Evolutionary conservation across 116 monocot species (phyloP).

Genomic region (Posidonia oceanica): DNA sequence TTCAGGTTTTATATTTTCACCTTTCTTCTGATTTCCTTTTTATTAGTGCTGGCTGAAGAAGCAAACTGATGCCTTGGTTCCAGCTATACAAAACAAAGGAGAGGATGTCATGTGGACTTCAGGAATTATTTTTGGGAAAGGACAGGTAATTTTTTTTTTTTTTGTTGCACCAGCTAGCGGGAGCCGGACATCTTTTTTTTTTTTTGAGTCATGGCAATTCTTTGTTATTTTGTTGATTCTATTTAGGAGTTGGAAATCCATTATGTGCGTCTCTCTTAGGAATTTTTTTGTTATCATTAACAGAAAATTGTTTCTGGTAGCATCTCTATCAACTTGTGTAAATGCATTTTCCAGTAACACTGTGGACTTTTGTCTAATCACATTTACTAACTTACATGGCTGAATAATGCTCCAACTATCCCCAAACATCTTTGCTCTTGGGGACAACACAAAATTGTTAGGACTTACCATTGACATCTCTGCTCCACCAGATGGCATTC

Average conservation of each 20-base stretch:
- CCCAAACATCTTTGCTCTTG: too few relatives aligned
- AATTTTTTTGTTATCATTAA: too few relatives aligned
- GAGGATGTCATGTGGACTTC: conserved; percentile 81
- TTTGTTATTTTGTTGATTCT: not conserved
- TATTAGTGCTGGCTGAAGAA: conserved; percentile 95
- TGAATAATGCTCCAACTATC: too few relatives aligned
- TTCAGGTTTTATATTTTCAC: too few relatives aligned
- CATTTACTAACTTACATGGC: too few relatives aligned
- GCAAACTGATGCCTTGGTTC: conserved; percentile 68
- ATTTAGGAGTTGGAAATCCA: not conserved
- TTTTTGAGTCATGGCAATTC: not conserved
- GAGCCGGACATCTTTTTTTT: not conserved
- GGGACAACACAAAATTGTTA: too few relatives aligned
- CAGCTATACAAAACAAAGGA: conserved; percentile 35
- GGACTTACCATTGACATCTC: too few relatives aligned
- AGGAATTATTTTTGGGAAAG: conserved; percentile 83
- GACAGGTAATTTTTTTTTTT: conserved; percentile 41
- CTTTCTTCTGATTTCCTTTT: too few relatives aligned
- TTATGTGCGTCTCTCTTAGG: not conserved
- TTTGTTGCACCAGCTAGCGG: not conserved
- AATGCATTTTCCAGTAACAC: too few relatives aligned
- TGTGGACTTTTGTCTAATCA: too few relatives aligned
- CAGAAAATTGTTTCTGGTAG: not conserved
- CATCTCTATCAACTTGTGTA: not conserved
- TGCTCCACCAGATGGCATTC: too few relatives aligned